These are phyloP conservation scores for Suillus discolor DNA, from an alignment of 768 basidiomycete genomes.

Conservation along the genomic window DNA sequence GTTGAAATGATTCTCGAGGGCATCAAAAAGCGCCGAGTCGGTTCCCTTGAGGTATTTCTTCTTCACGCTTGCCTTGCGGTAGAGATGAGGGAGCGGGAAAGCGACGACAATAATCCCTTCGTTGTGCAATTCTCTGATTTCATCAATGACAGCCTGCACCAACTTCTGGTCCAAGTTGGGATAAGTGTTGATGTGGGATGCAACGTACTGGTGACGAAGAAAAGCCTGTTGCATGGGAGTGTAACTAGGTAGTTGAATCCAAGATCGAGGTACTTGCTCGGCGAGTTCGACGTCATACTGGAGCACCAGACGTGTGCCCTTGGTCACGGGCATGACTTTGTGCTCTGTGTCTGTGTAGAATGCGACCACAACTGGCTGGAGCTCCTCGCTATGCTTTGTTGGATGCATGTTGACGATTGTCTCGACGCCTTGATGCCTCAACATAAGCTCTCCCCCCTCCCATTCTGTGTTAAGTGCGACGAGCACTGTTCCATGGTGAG, in stretches of 20 bases:
- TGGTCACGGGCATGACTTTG: conserved; percentile 2
- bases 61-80: not conserved
- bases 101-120: not conserved
- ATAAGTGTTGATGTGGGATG: not conserved
- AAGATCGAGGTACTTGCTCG: not conserved
- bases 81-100: not conserved
- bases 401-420: not conserved
- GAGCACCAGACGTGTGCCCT: not conserved
- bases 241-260: not conserved
- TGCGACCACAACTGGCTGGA: not conserved
- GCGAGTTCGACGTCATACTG: not conserved
- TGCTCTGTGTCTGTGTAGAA: not conserved
- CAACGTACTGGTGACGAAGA: not conserved
- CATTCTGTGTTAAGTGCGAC: not conserved
- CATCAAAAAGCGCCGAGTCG: not conserved
- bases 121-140: not conserved
- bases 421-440: not conserved
- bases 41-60: not conserved
- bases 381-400: not conserved
- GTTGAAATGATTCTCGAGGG: not conserved
- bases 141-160: not conserved
- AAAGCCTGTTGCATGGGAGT: not conserved
- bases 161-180: not conserved
- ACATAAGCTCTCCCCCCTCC: not conserved
- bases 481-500: not conserved